These are phyloP conservation scores for Fraxinus sp. DNA, from an alignment of 305 asterid genomes.

Conservation along the genomic window DNA sequence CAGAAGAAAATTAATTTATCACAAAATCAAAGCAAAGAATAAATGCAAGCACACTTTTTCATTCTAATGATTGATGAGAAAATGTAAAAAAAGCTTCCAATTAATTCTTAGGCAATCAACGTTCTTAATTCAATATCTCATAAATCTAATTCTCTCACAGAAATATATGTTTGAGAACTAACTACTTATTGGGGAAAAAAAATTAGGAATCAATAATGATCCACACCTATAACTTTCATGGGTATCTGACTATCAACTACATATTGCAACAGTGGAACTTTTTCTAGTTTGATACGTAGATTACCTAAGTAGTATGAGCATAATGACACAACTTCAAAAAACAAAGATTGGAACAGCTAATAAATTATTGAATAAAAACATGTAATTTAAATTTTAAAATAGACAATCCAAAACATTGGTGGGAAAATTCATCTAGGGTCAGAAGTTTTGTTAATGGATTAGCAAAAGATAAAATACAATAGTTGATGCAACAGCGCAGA, in stretches of 20 bases:
- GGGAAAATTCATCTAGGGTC: not conserved
- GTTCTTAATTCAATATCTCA: not conserved
- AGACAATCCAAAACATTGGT: not conserved
- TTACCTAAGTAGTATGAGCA: not conserved
- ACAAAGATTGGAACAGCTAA: not conserved
- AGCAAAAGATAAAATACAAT: not conserved
- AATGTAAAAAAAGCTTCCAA: not conserved
- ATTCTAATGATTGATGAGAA: not conserved
- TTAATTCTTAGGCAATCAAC: not conserved
- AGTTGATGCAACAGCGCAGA: not conserved
- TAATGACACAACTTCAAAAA: not conserved
- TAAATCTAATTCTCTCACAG: not conserved
- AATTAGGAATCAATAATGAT: not conserved
- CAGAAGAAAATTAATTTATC: not conserved
- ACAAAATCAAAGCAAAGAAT: not conserved
- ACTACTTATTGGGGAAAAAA: not conserved
- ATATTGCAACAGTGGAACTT: not conserved
- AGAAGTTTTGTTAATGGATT: not conserved
- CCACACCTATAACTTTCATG: not conserved
- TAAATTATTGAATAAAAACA: not conserved
- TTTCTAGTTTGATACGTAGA: not conserved
- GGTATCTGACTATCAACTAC: not conserved
- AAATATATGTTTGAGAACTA: not conserved
- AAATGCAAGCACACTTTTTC: not conserved
- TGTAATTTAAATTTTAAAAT: not conserved